Evolutionary conservation across 495 filamentous ascomycete genomes (phyloP).

Genomic region (Penicillium paxilli): DNA sequence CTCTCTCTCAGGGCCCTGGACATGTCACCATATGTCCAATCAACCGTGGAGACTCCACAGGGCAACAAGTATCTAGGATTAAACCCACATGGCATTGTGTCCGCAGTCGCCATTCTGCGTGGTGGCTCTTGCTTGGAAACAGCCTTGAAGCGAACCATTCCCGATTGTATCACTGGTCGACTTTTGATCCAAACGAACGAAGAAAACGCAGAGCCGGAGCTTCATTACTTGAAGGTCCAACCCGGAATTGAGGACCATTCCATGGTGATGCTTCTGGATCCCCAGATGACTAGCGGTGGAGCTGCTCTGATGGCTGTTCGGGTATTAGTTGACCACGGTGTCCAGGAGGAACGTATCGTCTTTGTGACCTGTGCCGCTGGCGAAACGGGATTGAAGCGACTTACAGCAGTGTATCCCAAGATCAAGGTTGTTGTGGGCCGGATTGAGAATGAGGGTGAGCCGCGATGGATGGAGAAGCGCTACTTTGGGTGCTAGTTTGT

Average conservation of each 20-base stretch:
- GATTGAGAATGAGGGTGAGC: slow-evolving; percentile 72
- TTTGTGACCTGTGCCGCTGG: slow-evolving; percentile 87
- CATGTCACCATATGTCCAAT: slow-evolving; percentile 61
- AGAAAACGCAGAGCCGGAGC: slow-evolving; percentile 81
- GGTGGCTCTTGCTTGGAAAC: slow-evolving; percentile 86
- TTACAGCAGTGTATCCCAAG: slow-evolving; percentile 83
- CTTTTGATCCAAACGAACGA: slow-evolving; percentile 88
- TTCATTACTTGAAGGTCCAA: slow-evolving; percentile 84
- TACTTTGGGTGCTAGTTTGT: slow-evolving; percentile 72
- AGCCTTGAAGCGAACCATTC: slow-evolving; percentile 82
- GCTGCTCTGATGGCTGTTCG: slow-evolving; percentile 96
- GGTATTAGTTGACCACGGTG: slow-evolving; percentile 90
- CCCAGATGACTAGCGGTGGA: slow-evolving; percentile 91
- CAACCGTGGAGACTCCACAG: slow-evolving; percentile 66
- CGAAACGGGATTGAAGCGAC: slow-evolving; percentile 73
- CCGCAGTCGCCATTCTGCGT: slow-evolving; percentile 84
- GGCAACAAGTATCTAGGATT: slow-evolving; percentile 68
- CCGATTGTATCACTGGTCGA: slow-evolving; percentile 86
- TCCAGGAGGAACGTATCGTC: slow-evolving; percentile 80
- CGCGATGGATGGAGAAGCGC: slow-evolving; percentile 78
- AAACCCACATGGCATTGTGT: slow-evolving; percentile 64
- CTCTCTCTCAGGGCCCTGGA: slow-evolving; percentile 70
- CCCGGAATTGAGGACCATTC: slow-evolving; percentile 67
- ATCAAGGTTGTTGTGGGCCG: slow-evolving; percentile 80
- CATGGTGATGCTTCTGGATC: slow-evolving; percentile 82